Conservation (phyloP, 768 basidiomycete genomes). For the Lentinula edodes region DNA sequence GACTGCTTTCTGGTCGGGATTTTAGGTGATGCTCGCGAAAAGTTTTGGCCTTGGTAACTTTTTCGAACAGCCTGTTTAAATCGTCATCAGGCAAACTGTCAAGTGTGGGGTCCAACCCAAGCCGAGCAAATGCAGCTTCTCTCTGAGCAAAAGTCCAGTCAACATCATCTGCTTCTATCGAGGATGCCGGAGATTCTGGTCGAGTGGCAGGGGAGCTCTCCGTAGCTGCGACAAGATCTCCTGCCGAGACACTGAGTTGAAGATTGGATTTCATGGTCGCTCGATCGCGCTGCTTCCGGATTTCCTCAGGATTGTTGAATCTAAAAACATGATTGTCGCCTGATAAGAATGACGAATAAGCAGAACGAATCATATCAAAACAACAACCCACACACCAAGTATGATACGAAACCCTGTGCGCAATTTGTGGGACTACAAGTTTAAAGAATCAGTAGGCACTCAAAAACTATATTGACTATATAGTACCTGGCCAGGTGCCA, state of each 20-base stretch:
- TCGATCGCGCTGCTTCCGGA: slow-evolving; percentile 85
- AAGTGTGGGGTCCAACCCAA: slow-evolving; percentile 84
- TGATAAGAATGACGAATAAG: slow-evolving; percentile 17
- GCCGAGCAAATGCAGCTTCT: slow-evolving; percentile 83
- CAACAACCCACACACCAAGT: slow-evolving; percentile 52
- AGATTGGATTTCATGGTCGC: slow-evolving; percentile 68
- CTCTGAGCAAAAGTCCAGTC: slow-evolving; percentile 98
- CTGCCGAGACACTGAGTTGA: slow-evolving; percentile 58
- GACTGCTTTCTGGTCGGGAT: slow-evolving; percentile 84
- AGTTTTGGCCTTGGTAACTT: slow-evolving; percentile 88
- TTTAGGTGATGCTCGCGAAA: slow-evolving; percentile 78
- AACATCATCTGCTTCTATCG: slow-evolving; percentile 67
- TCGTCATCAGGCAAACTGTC: slow-evolving; percentile 95
- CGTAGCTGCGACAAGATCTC: slow-evolving; percentile 53
- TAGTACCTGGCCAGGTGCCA: slow-evolving; percentile 68
- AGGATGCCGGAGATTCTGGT: slow-evolving; percentile 74
- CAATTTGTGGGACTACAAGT: slow-evolving; percentile 66
- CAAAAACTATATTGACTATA: background rate
- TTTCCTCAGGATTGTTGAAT: slow-evolving; percentile 94
- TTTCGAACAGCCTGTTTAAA: slow-evolving; percentile 88
- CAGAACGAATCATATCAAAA: slow-evolving; percentile 6
- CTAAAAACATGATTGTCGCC: slow-evolving; percentile 97
- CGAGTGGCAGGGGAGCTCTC: slow-evolving; percentile 50
- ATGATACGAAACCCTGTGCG: slow-evolving; percentile 96
- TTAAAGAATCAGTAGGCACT: background rate